Conservation (phyloP, 768 basidiomycete species). For the Hortiboletus campestris region DNA sequence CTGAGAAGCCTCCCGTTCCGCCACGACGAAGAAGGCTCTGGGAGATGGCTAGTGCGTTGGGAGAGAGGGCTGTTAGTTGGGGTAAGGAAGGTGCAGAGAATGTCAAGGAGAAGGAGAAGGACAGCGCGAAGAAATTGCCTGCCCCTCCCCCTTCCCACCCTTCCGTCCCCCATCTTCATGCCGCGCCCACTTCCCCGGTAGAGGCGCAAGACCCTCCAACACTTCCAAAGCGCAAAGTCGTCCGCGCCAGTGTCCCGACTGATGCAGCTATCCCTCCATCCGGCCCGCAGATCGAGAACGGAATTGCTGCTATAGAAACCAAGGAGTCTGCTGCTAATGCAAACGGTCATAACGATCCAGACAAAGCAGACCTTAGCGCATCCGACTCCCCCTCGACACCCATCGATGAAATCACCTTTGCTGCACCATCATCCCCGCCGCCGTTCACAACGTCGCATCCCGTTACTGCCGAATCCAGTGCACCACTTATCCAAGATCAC, state of each 20-base stretch:
- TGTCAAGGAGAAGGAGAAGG: slow-evolving; percentile 30
- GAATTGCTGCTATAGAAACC: neutral
- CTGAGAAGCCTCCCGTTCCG: slow-evolving; percentile 59
- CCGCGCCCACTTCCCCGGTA: slow-evolving; percentile 11
- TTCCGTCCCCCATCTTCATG: slow-evolving; percentile 21
- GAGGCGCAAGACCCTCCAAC: slow-evolving; percentile 40
- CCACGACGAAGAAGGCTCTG: slow-evolving; percentile 63
- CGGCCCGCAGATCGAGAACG: slow-evolving; percentile 1
- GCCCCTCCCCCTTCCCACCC: slow-evolving; percentile 27
- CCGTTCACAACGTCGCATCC: neutral
- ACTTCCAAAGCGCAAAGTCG: slow-evolving; percentile 48
- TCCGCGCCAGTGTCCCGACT: slow-evolving; percentile 26
- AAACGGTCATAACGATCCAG: slow-evolving; percentile 7
- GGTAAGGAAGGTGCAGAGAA: slow-evolving; percentile 35
- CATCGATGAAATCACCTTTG: slow-evolving; percentile 22
- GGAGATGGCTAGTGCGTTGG: slow-evolving; percentile 64
- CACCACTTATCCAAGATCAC: slow-evolving; percentile 2
- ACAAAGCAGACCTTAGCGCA: slow-evolving; percentile 4
- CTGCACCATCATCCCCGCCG: slow-evolving; percentile 8
- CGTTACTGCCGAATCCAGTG: slow-evolving; percentile 7
- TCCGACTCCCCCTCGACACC: slow-evolving; percentile 17
- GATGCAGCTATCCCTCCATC: slow-evolving; percentile 3
- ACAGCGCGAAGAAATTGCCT: slow-evolving; percentile 13
- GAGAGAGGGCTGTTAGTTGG: slow-evolving; percentile 61
- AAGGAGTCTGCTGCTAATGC: neutral